phyloP scores from a whole-genome alignment of 2,329 filamentous ascomycete species.

The Paramyrothecium sp. region DNA sequence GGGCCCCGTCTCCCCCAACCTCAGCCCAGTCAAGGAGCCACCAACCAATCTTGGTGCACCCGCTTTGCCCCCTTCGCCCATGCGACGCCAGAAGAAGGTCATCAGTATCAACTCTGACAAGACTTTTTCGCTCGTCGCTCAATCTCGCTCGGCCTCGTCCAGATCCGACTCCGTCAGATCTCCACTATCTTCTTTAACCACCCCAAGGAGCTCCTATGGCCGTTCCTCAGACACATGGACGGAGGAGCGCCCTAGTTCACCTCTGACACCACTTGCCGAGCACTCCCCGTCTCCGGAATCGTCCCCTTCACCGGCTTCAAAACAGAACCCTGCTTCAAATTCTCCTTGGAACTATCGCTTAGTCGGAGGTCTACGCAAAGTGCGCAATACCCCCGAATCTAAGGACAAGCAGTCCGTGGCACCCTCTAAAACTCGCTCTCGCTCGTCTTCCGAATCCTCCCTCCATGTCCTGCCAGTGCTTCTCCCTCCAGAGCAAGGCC shows the following conservation, averaged over 20 bases:
- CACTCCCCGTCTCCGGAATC: slow-evolving; percentile 20
- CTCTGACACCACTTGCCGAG: slow-evolving; percentile 47
- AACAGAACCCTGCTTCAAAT: slow-evolving; percentile 15
- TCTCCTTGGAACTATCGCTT: slow-evolving; percentile 54
- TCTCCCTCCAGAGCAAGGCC: slow-evolving; percentile 13
- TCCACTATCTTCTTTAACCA: slow-evolving; percentile 41
- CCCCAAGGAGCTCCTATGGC: slow-evolving; percentile 47
- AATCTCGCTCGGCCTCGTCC: slow-evolving; percentile 26
- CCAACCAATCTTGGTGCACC: neutral
- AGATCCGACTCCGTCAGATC: slow-evolving; percentile 33
- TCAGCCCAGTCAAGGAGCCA: slow-evolving; percentile 2
- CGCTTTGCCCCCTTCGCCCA: slow-evolving; percentile 13
- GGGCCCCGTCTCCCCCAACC: neutral
- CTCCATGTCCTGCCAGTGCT: slow-evolving; percentile 21
- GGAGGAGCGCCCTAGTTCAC: slow-evolving; percentile 47
- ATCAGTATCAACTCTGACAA: slow-evolving; percentile 56
- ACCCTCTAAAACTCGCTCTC: neutral
- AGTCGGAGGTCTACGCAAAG: slow-evolving; percentile 54
- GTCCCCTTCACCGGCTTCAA: slow-evolving; percentile 10
- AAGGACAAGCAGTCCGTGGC: slow-evolving; percentile 35
- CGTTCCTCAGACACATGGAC: slow-evolving; percentile 46
- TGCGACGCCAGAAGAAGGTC: slow-evolving; percentile 28
- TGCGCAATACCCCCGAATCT: slow-evolving; percentile 34
- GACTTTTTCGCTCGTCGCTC: slow-evolving; percentile 52
- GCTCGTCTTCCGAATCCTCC: neutral